Base-by-base conservation (phyloP, 768 basidiomycete genomes). In the Cystoderma amianthinum region DNA sequence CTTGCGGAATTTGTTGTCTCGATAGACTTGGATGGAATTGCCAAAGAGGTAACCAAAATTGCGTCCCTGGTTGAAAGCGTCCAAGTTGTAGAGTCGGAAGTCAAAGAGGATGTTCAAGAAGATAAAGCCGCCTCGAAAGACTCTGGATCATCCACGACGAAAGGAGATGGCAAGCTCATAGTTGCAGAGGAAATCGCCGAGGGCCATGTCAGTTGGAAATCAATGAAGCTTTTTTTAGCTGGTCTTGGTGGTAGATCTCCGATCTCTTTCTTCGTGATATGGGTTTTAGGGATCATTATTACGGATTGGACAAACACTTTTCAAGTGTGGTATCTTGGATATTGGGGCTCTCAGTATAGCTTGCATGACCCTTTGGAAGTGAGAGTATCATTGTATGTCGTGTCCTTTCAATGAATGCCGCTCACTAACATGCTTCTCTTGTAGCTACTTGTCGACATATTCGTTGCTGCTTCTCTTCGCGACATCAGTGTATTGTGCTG, bases 121-220 rank as follows among this genome's bases (percentile, higher is more conserved):
- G 48, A 54, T 9, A 48, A 44, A 9, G 49, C 9, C 11, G 35
- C 9, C 9, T 9, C 53, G 15, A 48, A 47, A 17, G 56, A 55
- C 36, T 35, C 49, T 13, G 57, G 54, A 32, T 23, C 46, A 11
- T 45, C 50, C 35, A 23, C 49, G 2, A 47, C 53, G 9, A 58
- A 60, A 34, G 50, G 53, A n/a, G 68, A 68, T 35, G 79, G 80
- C 2, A 80, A 82, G 51, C 64, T 85, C n/a, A 71, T 83, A 35
- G 58, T 80, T 5, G 72, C 71, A 0, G 83, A 85, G 52, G 83
- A 85, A 51, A 67, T 82, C 34, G 70, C 64, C 4, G 65, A 71
- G 39, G 58, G 58, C 4, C 57, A 49, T 13, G 52, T 58, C 19
- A 49, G 45, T 16, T 54, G 52, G 54, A 56, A 51, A 38, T 46